phyloP scores from a whole-genome alignment of 257 asterid species.

The Marsdenia floribunda region DNA sequence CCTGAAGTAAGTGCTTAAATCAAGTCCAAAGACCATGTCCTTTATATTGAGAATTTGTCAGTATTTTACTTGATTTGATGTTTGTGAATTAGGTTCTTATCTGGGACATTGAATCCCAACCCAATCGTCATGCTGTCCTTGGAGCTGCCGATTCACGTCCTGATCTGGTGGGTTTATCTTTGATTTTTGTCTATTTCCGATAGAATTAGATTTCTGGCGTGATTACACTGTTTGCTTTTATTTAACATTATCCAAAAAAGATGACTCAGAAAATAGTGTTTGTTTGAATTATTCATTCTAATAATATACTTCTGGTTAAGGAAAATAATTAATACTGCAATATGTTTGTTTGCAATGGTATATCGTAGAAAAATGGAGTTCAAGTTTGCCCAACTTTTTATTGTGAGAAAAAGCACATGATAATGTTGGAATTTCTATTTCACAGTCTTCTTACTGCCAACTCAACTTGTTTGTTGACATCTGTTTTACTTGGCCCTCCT shows the following conservation, averaged over 20 bases:
- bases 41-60: conserved; percentile 7
- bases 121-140: conserved; percentile 78
- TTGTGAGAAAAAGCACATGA: not conserved
- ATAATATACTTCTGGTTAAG: not conserved
- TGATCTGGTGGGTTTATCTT: conserved; percentile 54
- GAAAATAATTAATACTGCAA: not conserved
- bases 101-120: conserved; percentile 97
- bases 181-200: not conserved
- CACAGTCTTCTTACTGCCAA: not conserved
- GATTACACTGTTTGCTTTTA: not conserved
- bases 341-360: not conserved
- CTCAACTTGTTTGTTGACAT: not conserved
- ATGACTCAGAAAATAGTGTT: not conserved
- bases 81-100: conserved; percentile 62
- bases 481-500: not conserved
- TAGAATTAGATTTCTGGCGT: not conserved
- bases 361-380: not conserved
- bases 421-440: not conserved
- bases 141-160: conserved; percentile 90
- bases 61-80: conserved; percentile 9
- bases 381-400: not conserved
- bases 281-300: not conserved
- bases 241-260: not conserved
- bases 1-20: conserved; percentile 67
- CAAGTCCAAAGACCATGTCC: not conserved